Base-by-base conservation (phyloP, 257 asterid species). In the Lycium barbarum region DNA sequence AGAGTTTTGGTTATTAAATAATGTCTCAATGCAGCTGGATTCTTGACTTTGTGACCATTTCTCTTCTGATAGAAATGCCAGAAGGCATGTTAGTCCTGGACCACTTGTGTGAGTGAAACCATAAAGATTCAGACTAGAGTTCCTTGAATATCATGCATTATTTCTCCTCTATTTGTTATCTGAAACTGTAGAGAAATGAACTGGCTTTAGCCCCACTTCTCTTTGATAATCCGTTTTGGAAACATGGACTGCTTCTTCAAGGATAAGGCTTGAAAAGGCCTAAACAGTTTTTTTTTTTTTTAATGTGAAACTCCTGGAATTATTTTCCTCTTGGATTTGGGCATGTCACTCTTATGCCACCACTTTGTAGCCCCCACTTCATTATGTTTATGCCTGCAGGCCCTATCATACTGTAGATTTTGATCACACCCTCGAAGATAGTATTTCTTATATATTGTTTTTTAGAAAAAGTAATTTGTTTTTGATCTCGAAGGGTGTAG, bases 151-250 rank as follows among this genome's bases (percentile, higher is more conserved):
- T 66, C 78, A 81, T 84, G 82, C 88, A 89, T 80, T 59, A 38
- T 88, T 92, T 86, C 89, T 92, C 91, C 88, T 90, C 88, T 67
- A 86, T 84, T 90, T 92, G 82, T 90, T 86, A 89, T 87, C 88
- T 63, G 66, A 70, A 20, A 54, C 65, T 26, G 49, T 85, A 49
- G 45, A 59, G 71, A 59, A 68, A 91, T 93, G 95, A 91, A 89
- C 97, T 93, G 98, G 92, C 85, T 83, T 86, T 84, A 72, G 84
- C 87, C 89, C 89, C 89, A 88, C 87, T 65, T 86, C 66, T 83
- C 84, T 79, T 78, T 78, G 82, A 83, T 84, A 82, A 84, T 79
- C 59, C 78, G 33, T 54, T 36, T 51, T 11, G 17, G 53, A 62
- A 79, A 40, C 55, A 72, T 58, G 81, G 58, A 45, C 43, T 45